A percentile compares a stretch with the other conserved stretches of the same genome.
phyloP scores from a whole-genome alignment of 2,329 filamentous ascomycete species.

The Trichoderma guizhouense region DNA sequence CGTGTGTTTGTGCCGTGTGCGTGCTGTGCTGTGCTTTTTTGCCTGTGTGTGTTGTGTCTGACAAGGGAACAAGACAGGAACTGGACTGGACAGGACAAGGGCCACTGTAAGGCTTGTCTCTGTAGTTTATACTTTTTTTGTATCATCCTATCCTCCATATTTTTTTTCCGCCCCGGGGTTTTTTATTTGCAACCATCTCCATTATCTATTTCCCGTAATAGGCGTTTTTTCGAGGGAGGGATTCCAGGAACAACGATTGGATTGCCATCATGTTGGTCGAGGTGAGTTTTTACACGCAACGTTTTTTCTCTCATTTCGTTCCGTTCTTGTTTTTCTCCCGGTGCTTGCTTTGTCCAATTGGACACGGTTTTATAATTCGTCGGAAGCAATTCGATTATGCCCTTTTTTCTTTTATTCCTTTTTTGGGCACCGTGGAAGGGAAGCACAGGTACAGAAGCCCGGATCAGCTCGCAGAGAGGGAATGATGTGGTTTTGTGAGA shows the following conservation, averaged over 20 bases:
- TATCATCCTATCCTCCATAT: neutral
- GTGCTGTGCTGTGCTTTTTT: neutral
- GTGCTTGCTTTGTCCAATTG: neutral
- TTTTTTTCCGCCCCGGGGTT: neutral
- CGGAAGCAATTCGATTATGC: neutral
- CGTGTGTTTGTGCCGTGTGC: neutral
- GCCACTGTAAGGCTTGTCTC: neutral
- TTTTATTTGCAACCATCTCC: slow-evolving; percentile 16
- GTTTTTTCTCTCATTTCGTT: neutral
- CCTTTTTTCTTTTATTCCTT: neutral
- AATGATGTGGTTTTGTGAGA: neutral
- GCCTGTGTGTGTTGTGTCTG: neutral
- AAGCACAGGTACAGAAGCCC: neutral
- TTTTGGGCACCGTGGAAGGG: neutral
- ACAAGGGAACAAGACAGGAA: neutral
- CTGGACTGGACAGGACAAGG: neutral
- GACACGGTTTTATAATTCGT: slow-evolving; percentile 3
- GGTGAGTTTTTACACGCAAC: slow-evolving; percentile 28
- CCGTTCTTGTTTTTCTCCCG: neutral
- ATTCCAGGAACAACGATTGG: neutral
- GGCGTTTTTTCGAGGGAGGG: neutral
- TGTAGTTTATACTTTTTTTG: neutral
- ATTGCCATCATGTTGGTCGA: slow-evolving; percentile 34
- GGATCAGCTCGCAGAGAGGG: neutral
- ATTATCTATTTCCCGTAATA: slow-evolving; percentile 1